Base-by-base conservation (phyloP, 148 eudicot genomes). In the Rhododendron molle region DNA sequence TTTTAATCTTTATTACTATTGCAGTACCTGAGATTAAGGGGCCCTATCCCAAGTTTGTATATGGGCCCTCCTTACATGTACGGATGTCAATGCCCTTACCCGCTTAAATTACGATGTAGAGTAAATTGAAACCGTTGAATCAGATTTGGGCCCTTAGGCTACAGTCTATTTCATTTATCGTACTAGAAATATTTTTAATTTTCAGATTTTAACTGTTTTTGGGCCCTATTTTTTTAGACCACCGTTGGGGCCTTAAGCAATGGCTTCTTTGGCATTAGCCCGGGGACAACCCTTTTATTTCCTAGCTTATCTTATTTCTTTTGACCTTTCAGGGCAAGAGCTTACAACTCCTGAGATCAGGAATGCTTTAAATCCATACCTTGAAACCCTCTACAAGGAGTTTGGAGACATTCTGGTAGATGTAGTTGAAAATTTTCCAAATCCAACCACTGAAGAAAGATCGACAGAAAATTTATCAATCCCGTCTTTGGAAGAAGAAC, bases 311-410 rank as follows among this genome's bases (percentile, higher is more conserved):
- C 60, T 15, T 7, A 30, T 83, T 65, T 90, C 80, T 11, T 65
- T 87, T 76, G n/a, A 52, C 14, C 20, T 40, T 81, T 72, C 89
- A 95, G 97, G 97, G 40, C 91, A 93, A 85, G 98, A 93, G 93
- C 96, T 93, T 54, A 90, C 98, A n/a, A 94, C 98, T 83, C 92
- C 91, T 84, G 98, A 95, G 89, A 95, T 95, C 44, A 88, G 97
- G 87, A 96, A 94, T 80, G 94, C 96, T 79, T 91, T 95, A 28
- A 88, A 88, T 83, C 97, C 97, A 16, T 92, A 93, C 87, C 96
- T 95, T 58, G 94, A 94, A 58, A 86, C 91, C 40, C 92, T 95
- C 74, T 89, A 71, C 52, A 92, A 89, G 84, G 96, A 94, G 82
- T 90, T 91, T 88, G 94, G 93, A 81, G 80, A 85, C 81, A 83